Evolutionary conservation across 306 rosid genomes (phyloP).

Genomic region (Begonia masoniana): DNA sequence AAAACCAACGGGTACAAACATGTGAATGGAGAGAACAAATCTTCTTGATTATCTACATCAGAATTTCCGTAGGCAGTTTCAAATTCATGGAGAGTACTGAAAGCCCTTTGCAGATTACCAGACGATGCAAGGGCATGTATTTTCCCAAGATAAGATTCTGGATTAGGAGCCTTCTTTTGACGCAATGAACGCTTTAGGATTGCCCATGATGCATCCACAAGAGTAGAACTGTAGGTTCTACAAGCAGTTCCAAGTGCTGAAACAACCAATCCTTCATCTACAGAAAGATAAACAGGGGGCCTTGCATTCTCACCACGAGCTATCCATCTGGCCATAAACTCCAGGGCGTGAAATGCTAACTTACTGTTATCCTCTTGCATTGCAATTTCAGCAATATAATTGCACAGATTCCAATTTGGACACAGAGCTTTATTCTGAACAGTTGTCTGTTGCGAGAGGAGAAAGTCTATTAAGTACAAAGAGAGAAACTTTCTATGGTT

Average conservation of each 20-base stretch:
- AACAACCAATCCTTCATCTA: slow-evolving; percentile 71
- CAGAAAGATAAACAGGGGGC: slow-evolving; percentile 44
- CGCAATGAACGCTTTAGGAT: slow-evolving; percentile 71
- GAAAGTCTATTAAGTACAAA: slow-evolving; percentile 13
- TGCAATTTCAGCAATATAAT: slow-evolving; percentile 49
- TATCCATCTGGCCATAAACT: slow-evolving; percentile 85
- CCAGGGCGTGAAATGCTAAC: slow-evolving; percentile 59
- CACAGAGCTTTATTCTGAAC: slow-evolving; percentile 91
- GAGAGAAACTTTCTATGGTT: slow-evolving; percentile 2
- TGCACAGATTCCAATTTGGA: slow-evolving; percentile 69
- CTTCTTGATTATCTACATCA: slow-evolving; percentile 38
- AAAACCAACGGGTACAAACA: slow-evolving; percentile 70
- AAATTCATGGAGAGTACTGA: slow-evolving; percentile 54
- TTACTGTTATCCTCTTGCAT: slow-evolving; percentile 60
- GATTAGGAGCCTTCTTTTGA: slow-evolving; percentile 64
- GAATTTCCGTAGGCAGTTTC: slow-evolving; percentile 54
- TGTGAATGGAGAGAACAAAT: slow-evolving; percentile 81
- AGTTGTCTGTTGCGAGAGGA: slow-evolving; percentile 43
- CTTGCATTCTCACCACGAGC: slow-evolving; percentile 66
- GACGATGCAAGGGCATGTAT: slow-evolving; percentile 67
- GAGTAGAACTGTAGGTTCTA: slow-evolving; percentile 53
- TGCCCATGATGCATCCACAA: slow-evolving; percentile 78
- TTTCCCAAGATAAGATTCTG: slow-evolving; percentile 74
- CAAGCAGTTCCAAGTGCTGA: slow-evolving; percentile 70
- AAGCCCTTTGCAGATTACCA: slow-evolving; percentile 74